Conservation (phyloP, 352 stramenopile genomes). For the Phytophthora niederhauseri region DNA sequence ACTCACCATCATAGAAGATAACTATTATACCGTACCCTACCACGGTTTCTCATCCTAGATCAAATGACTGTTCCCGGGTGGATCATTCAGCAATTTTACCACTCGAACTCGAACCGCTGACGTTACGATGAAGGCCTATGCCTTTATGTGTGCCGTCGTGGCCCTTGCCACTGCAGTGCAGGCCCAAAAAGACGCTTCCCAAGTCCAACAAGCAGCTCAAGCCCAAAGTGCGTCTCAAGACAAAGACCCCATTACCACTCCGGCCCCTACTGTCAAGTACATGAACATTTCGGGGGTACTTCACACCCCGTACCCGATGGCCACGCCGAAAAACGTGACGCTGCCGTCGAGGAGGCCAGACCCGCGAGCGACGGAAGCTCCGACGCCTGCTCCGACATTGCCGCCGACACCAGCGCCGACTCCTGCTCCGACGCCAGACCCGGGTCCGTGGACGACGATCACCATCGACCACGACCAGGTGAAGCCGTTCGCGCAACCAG, state of each 20-base stretch:
- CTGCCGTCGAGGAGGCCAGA: constrained; percentile 3
- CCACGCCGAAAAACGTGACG: background rate
- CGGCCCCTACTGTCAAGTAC: constrained; percentile 8
- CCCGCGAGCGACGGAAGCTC: constrained; percentile 12
- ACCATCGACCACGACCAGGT: constrained; percentile 24
- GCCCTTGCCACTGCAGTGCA: background rate
- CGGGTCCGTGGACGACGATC: constrained; percentile 12
- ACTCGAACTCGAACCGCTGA: background rate
- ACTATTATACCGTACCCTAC: too few relatives aligned
- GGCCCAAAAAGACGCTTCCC: background rate
- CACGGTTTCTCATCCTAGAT: background rate
- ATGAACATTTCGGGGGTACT: constrained; percentile 1
- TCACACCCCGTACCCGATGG: background rate
- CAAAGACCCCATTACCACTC: background rate
- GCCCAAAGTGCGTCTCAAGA: background rate
- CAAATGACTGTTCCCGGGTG: background rate
- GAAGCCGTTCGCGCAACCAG: constrained; percentile 17
- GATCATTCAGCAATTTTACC: background rate
- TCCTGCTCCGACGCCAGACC: constrained; percentile 9
- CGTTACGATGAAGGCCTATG: background rate
- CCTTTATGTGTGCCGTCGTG: background rate
- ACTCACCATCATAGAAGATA: constrained; percentile 4
- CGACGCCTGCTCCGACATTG: background rate
- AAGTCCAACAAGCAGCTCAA: constrained; percentile 1
- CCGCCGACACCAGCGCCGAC: too few relatives aligned